A percentile compares a stretch with the other conserved stretches of the same genome.
Conservation (phyloP, 2,329 filamentous ascomycete genomes). For the Fusarium sp. region DNA sequence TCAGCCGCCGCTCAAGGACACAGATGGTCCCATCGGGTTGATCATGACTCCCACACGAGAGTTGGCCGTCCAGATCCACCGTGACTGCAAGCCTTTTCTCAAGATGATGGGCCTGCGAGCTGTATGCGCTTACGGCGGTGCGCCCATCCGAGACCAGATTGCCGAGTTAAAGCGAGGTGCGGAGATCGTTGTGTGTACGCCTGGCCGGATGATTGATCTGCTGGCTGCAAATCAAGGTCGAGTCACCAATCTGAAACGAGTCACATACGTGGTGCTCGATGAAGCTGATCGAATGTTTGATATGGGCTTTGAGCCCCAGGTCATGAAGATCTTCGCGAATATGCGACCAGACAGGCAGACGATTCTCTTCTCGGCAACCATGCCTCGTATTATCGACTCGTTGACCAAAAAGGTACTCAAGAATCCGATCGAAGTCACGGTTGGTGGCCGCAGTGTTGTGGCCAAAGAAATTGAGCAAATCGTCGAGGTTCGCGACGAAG, state of each 20-base stretch:
- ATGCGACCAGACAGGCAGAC: conserved; percentile 94
- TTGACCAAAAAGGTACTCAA: conserved; percentile 90
- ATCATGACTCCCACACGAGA: conserved; percentile 97
- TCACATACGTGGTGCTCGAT: conserved; percentile 95
- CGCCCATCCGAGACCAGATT: conserved; percentile 97
- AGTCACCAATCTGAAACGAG: conserved; percentile 89
- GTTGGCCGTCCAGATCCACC: conserved; percentile 92
- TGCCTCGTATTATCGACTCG: conserved; percentile 93
- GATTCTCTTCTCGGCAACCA: conserved; percentile 96
- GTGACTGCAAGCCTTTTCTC: conserved; percentile 94
- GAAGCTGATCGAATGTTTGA: conserved; percentile 99
- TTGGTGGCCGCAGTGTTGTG: conserved; percentile 89
- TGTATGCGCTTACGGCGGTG: conserved; percentile 94
- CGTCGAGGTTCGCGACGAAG: conserved; percentile 88
- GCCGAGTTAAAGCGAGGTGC: conserved; percentile 95
- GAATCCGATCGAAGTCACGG: conserved; percentile 90
- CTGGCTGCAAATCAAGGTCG: conserved; percentile 94
- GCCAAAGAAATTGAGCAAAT: conserved; percentile 95
- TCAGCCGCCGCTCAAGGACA: conserved; percentile 84
- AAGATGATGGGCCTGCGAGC: conserved; percentile 88
- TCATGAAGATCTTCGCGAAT: conserved; percentile 95
- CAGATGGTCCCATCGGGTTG: conserved; percentile 89
- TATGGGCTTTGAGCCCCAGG: conserved; percentile 99
- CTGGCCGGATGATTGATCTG: conserved; percentile 95
- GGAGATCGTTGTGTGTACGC: conserved; percentile 95